A percentile compares a stretch with the other conserved stretches of the same genome.
phyloP scores from a whole-genome alignment of 2,329 filamentous ascomycete species.

The Sarocladium kiliense region DNA sequence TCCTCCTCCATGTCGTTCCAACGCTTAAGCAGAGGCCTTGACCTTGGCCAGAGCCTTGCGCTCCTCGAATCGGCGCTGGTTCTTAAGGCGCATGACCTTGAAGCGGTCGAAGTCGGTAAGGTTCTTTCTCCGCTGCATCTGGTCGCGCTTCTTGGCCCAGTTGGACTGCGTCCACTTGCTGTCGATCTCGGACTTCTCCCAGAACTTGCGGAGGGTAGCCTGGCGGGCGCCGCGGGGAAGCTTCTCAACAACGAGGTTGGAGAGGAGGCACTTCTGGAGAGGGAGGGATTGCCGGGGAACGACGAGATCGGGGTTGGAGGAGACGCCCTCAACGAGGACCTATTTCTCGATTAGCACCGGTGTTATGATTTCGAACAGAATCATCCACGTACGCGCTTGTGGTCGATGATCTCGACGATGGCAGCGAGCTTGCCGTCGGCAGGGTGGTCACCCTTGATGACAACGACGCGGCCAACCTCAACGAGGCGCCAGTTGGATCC shows the following conservation, averaged over 20 bases:
- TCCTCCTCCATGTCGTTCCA: slow-evolving; percentile 22
- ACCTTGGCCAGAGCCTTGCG: slow-evolving; percentile 94
- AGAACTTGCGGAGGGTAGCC: slow-evolving; percentile 77
- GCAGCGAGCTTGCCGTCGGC: slow-evolving; percentile 81
- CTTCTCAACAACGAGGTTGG: slow-evolving; percentile 79
- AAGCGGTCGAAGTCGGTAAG: slow-evolving; percentile 99
- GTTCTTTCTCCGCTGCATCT: slow-evolving; percentile 79
- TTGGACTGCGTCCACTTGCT: slow-evolving; percentile 85
- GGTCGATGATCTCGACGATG: slow-evolving; percentile 99
- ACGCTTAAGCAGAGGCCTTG: slow-evolving; percentile 67
- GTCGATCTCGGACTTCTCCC: slow-evolving; percentile 90
- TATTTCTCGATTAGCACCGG: slow-evolving; percentile 33
- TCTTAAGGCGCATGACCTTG: slow-evolving; percentile 99
- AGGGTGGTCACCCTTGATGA: slow-evolving; percentile 75
- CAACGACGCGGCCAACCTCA: slow-evolving; percentile 95
- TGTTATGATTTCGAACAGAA: neutral
- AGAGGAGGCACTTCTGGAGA: slow-evolving; percentile 81
- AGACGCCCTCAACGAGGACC: slow-evolving; percentile 95
- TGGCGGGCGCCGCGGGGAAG: slow-evolving; percentile 82
- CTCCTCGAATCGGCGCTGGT: slow-evolving; percentile 98
- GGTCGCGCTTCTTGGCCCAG: slow-evolving; percentile 91
- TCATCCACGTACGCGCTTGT: slow-evolving; percentile 88
- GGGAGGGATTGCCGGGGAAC: slow-evolving; percentile 83
- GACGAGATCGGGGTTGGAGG: slow-evolving; percentile 69
- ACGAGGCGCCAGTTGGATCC: slow-evolving; percentile 89